Evolutionary conservation across 1,139 yeast species (phyloP), one percentile per base, ranked within the genome.

Genomic region (Ogataea hybrid): DNA sequence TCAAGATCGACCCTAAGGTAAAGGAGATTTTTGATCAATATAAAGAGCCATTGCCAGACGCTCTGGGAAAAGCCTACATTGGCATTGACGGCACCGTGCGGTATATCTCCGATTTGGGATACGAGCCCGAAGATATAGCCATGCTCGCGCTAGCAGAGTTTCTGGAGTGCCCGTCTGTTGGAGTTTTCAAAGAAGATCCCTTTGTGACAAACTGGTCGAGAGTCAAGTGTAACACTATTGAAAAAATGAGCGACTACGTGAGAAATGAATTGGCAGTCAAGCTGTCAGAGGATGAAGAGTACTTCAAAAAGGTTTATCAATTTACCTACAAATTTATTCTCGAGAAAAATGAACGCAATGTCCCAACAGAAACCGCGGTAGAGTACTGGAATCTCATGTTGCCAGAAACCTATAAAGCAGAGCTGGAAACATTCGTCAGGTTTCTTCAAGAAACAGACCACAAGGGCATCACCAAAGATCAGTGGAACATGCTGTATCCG

Each of bases 401-500:
- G 29, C 45, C 67, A 33, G 30, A 42, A 3, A 28, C 23, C 3
- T 52, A 50, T 25, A 31, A 52, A 15, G 44, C 49, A 10, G 61
- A 58, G 42, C 59, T 77, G 22, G 67, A 65, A 36, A 72, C 64
- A 41, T 87, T 85, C 87, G 69, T 68, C 42, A 63, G 57, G 11
- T 88, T 74, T 60, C 63, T 62, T 35, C 55, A 52, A 25, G 59
- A 54, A 18, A 70, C 61, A 37, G 69, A 69, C 54, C 69, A 69
- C 35, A 64, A 70, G 40, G 62, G 70, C 4, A 70, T 90, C 25
- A 75, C 85, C 7, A 75, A 66, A 47, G 98, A 90, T 57, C 78
- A 82, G 28, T 90, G 97, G 96, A 74, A 77, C 47, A 89, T 90
- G 97, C 68, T 85, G 43, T 73, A 76, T 47, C 77, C 79, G 47